These are phyloP conservation scores for Xylaria sp. DNA, from an alignment of 2,329 filamentous ascomycete genomes.

Conservation along the genomic window DNA sequence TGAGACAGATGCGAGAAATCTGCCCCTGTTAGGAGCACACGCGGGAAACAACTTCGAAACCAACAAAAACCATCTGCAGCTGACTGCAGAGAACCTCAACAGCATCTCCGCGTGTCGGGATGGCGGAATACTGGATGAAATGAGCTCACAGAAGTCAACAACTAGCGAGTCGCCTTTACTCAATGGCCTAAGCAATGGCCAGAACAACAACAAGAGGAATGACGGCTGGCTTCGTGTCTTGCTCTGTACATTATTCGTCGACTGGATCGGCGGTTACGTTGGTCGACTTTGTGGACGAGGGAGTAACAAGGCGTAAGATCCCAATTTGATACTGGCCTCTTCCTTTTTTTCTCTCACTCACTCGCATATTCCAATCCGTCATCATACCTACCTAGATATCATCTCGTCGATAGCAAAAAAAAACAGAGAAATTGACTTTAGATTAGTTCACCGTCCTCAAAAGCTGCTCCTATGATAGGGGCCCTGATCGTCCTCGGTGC, in stretches of 20 bases:
- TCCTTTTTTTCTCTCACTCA: background rate
- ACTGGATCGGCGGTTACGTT: constrained; percentile 35
- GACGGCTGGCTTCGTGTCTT: constrained; percentile 33
- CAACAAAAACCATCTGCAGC: background rate
- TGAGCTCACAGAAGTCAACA: constrained; percentile 12
- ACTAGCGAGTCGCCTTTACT: constrained; percentile 15
- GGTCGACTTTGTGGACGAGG: constrained; percentile 28
- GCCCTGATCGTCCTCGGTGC: constrained; percentile 9
- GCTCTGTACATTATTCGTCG: constrained; percentile 35
- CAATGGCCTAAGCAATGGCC: constrained; percentile 6
- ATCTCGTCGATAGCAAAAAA: background rate
- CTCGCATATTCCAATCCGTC: background rate
- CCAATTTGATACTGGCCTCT: background rate
- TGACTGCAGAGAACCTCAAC: background rate
- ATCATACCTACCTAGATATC: background rate
- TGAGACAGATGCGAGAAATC: background rate
- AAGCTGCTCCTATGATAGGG: constrained; percentile 1
- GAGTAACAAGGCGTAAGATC: constrained; percentile 30
- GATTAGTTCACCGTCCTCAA: constrained; percentile 1
- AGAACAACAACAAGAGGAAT: background rate
- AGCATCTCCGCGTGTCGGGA: background rate
- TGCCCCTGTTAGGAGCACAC: background rate
- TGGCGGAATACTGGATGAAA: background rate
- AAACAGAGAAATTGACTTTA: constrained; percentile 3
- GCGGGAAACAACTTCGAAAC: background rate